Evolutionary conservation across 1,139 yeast genomes (phyloP).

Genomic region (Protomyces inundatus): DNA sequence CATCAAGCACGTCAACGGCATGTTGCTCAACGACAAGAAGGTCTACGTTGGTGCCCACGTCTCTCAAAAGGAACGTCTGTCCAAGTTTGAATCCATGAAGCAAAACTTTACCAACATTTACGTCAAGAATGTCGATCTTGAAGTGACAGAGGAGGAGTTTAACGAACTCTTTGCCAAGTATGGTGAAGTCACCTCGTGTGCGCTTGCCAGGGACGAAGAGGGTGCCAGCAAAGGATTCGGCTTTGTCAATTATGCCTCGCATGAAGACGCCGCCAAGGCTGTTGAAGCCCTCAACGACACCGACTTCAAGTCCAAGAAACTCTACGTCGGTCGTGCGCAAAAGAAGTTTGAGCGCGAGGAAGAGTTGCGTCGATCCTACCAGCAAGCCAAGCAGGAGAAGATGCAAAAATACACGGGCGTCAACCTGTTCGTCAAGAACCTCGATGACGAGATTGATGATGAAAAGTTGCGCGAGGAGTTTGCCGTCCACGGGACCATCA

Average conservation of each 20-base stretch:
- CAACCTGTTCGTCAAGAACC: conserved; percentile 92
- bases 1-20: conserved; percentile 95
- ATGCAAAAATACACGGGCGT: conserved; percentile 95
- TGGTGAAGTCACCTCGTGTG: conserved; percentile 82
- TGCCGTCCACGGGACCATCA: conserved; percentile 87
- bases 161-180: conserved; percentile 62
- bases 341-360: conserved; percentile 97
- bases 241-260: conserved; percentile 83
- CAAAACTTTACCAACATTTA: conserved; percentile 93
- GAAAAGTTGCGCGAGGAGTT: conserved; percentile 90
- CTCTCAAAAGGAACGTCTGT: conserved; percentile 89
- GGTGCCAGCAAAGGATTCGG: conserved; percentile 96
- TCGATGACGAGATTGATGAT: conserved; percentile 88
- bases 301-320: conserved; percentile 76
- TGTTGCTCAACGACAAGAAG: conserved; percentile 95
- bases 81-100: conserved; percentile 85
- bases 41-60: conserved; percentile 95
- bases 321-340: conserved; percentile 98
- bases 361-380: conserved; percentile 93
- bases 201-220: conserved; percentile 74
- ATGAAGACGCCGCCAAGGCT: conserved; percentile 83
- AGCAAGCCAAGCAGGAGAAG: conserved; percentile 87
- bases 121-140: conserved; percentile 80
- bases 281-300: conserved; percentile 86
- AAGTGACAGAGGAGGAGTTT: conserved; percentile 61